A percentile compares a stretch with the other conserved stretches of the same genome.
Conservation (phyloP, 352 stramenopile species). For the Blastocystis sp. region DNA sequence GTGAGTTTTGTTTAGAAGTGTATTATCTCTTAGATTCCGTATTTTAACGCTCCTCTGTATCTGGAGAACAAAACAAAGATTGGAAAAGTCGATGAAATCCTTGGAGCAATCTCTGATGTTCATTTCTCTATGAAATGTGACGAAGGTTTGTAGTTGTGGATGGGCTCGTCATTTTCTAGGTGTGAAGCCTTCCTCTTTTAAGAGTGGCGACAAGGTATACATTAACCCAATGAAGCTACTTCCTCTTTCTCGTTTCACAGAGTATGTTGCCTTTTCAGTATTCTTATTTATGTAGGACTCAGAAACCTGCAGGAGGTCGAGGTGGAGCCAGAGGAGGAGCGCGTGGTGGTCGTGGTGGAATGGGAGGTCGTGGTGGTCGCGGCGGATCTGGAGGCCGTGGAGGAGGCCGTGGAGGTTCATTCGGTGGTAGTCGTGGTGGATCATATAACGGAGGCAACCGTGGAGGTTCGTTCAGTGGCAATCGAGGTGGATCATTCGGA, state of each 20-base stretch:
- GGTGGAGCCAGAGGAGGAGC: conserved; percentile 73
- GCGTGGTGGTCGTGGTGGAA: conserved; percentile 73
- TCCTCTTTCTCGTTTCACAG: conserved; percentile 89
- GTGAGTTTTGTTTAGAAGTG: not conserved
- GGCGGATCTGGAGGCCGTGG: conserved; percentile 69
- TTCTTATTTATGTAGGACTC: not conserved
- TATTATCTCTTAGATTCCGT: conserved; percentile 79
- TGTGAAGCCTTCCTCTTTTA: conserved; percentile 89
- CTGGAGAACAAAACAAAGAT: conserved; percentile 98
- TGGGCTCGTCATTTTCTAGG: conserved; percentile 75
- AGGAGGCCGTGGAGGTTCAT: conserved; percentile 65
- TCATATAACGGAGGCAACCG: conserved; percentile 57
- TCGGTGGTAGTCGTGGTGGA: conserved; percentile 58
- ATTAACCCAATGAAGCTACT: conserved; percentile 94
- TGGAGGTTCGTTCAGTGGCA: conserved; percentile 64
- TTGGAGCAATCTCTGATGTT: conserved; percentile 91
- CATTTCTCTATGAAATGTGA: conserved; percentile 68
- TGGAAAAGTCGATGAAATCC: conserved; percentile 97
- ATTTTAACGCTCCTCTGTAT: conserved; percentile 97
- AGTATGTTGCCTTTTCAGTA: conserved; percentile 69
- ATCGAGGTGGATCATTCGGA: conserved; percentile 39
- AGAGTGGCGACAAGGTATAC: conserved; percentile 92
- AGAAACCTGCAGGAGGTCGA: conserved; percentile 70
- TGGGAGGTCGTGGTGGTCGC: conserved; percentile 69
- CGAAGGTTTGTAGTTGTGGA: not conserved